Conservation (phyloP, 2,329 filamentous ascomycete genomes). For the Talaromyces sp. region DNA sequence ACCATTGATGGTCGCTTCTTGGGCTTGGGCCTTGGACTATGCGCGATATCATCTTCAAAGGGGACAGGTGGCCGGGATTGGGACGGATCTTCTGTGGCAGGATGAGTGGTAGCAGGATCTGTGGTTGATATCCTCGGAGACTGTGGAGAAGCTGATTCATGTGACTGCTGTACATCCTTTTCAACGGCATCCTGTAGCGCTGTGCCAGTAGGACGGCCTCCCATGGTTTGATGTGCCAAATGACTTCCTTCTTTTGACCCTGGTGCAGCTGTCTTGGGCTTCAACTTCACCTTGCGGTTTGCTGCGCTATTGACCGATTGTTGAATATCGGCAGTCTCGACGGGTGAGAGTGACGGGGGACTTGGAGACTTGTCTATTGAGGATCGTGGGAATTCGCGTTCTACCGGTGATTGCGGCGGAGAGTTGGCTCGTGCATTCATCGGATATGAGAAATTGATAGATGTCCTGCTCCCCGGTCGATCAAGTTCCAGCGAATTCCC, state of each 20-base stretch:
- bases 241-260: conserved; percentile 29
- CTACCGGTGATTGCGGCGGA: conserved; percentile 29
- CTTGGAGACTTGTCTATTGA: conserved; percentile 18
- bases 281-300: conserved; percentile 30
- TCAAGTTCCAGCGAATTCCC: conserved; percentile 36
- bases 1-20: conserved; percentile 40
- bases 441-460: conserved; percentile 50
- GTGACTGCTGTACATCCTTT: not conserved
- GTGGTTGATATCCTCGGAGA: not conserved
- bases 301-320: conserved; percentile 24
- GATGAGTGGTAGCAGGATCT: not conserved
- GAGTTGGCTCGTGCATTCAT: conserved; percentile 42
- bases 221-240: conserved; percentile 25
- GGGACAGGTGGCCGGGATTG: not conserved
- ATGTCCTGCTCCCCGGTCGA: conserved; percentile 40
- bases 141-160: not conserved
- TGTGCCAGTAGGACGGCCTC: conserved; percentile 28
- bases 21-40: conserved; percentile 26
- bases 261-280: conserved; percentile 23
- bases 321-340: conserved; percentile 22
- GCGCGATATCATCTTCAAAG: conserved; percentile 3
- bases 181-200: conserved; percentile 13
- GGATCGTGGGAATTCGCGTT: conserved; percentile 19
- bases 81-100: not conserved
- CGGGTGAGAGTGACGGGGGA: conserved; percentile 24